phyloP scores from a whole-genome alignment of 2,329 filamentous ascomycete genomes.

The Paecilomyces fulvus region DNA sequence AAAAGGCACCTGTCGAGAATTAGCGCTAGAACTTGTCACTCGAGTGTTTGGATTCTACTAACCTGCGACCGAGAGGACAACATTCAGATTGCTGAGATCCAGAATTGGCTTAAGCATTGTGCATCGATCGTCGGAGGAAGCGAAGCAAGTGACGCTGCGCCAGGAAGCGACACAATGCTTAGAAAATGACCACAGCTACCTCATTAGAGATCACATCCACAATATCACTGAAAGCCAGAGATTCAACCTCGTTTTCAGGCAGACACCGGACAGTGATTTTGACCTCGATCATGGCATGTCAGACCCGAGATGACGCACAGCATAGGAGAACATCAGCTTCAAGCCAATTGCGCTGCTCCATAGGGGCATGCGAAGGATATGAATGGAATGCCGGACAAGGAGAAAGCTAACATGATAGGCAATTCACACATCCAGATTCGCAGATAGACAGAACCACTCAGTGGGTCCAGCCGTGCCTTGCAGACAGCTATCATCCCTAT shows the following conservation, averaged over 20 bases:
- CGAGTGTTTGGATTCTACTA: conserved; percentile 4
- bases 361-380: conserved; percentile 2
- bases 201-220: neutral
- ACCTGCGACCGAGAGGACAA: conserved; percentile 26
- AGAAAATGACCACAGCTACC: neutral
- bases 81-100: conserved; percentile 26
- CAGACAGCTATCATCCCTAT: neutral
- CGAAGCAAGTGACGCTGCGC: neutral
- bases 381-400: conserved; percentile 9
- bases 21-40: neutral
- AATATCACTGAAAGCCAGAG: neutral
- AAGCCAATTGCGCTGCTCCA: neutral
- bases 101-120: conserved; percentile 28
- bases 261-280: neutral
- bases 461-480: neutral
- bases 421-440: neutral
- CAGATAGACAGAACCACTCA: neutral
- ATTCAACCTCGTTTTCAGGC: neutral
- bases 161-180: neutral
- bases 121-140: neutral
- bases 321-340: neutral
- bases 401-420: neutral
- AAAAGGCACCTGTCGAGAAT: conserved; percentile 20
- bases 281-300: neutral
- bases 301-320: neutral